Percentiles rank a stretch among this genome's conserved stretches.
These are phyloP conservation scores for Catunica adiposa DNA, from an alignment of 2,329 filamentous ascomycete genomes.

Conservation along the genomic window DNA sequence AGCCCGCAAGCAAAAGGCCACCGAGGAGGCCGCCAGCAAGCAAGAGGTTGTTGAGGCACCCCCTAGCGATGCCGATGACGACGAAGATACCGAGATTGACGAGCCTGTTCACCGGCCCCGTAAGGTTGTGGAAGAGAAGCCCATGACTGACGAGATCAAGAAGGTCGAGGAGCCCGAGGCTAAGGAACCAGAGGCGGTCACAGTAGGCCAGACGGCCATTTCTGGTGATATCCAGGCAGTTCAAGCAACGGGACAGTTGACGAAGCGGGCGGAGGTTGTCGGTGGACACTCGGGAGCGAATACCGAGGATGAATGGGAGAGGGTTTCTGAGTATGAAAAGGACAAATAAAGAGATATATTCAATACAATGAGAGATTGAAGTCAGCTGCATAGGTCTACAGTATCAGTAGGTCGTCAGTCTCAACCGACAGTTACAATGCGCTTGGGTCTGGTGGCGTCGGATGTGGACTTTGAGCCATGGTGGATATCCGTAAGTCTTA, in stretches of 20 bases:
- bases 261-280: conserved; percentile 26
- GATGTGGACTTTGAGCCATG: too few species aligned
- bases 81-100: conserved; percentile 36
- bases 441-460: too few species aligned
- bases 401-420: too few species aligned
- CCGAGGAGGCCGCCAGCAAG: conserved; percentile 27
- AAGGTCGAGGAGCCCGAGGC: conserved; percentile 13
- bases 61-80: conserved; percentile 20
- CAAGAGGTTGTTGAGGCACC: conserved; percentile 18
- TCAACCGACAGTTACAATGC: too few species aligned
- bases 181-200: conserved; percentile 22
- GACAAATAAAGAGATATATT: conserved; percentile 29
- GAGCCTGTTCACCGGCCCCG: conserved; percentile 18
- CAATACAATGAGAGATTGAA: neutral
- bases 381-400: too few species aligned
- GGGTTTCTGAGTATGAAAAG: conserved; percentile 60
- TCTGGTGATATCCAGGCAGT: conserved; percentile 25
- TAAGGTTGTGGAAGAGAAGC: conserved; percentile 2
- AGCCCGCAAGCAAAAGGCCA: conserved; percentile 16
- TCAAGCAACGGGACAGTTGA: conserved; percentile 30
- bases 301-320: conserved; percentile 96
- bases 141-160: conserved; percentile 11
- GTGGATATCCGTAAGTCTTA: too few species aligned
- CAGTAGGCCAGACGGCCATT: conserved; percentile 27
- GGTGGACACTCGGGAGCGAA: conserved; percentile 44